A percentile compares a stretch with the other conserved stretches of the same genome.
Evolutionary conservation across 2,329 filamentous ascomycete genomes (phyloP).

Genomic region (Diaporthe sp.): DNA sequence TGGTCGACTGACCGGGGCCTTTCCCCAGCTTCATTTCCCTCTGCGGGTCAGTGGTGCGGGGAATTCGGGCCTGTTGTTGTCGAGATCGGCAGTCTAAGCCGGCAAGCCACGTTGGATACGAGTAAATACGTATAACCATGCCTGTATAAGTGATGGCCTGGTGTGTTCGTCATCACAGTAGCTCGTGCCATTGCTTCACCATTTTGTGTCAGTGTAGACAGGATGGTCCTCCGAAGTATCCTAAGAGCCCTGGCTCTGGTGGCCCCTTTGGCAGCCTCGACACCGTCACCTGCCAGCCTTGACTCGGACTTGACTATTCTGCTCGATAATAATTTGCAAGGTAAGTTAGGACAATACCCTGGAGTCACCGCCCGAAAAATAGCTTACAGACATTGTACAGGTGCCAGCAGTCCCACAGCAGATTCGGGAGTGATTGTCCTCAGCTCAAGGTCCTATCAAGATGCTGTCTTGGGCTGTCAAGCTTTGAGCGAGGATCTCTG

Average conservation of each 20-base stretch:
- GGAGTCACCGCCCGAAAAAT: neutral
- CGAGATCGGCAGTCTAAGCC: neutral
- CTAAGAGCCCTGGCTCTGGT: slow-evolving; percentile 42
- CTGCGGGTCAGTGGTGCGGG: slow-evolving; percentile 28
- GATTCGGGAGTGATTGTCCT: slow-evolving; percentile 55
- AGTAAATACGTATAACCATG: neutral
- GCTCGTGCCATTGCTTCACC: neutral
- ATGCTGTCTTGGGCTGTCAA: slow-evolving; percentile 51
- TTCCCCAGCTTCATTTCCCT: slow-evolving; percentile 19
- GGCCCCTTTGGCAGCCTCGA: slow-evolving; percentile 43
- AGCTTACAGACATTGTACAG: slow-evolving; percentile 44
- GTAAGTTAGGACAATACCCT: slow-evolving; percentile 42
- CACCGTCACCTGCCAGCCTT: slow-evolving; percentile 53
- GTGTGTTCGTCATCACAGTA: neutral
- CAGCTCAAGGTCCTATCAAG: slow-evolving; percentile 46
- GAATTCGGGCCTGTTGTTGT: slow-evolving; percentile 13
- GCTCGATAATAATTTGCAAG: slow-evolving; percentile 58
- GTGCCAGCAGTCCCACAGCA: slow-evolving; percentile 50
- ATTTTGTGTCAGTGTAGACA: neutral
- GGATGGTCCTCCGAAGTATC: slow-evolving; percentile 37
- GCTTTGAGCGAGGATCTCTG: slow-evolving; percentile 58
- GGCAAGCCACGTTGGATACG: neutral
- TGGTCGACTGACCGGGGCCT: slow-evolving; percentile 1
- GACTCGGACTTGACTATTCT: slow-evolving; percentile 55
- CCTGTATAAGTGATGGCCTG: neutral